A percentile compares a stretch with the other conserved stretches of the same genome.
Evolutionary conservation across 2,329 filamentous ascomycete genomes (phyloP).

Genomic region (Aspergillus pseudotamarii): DNA sequence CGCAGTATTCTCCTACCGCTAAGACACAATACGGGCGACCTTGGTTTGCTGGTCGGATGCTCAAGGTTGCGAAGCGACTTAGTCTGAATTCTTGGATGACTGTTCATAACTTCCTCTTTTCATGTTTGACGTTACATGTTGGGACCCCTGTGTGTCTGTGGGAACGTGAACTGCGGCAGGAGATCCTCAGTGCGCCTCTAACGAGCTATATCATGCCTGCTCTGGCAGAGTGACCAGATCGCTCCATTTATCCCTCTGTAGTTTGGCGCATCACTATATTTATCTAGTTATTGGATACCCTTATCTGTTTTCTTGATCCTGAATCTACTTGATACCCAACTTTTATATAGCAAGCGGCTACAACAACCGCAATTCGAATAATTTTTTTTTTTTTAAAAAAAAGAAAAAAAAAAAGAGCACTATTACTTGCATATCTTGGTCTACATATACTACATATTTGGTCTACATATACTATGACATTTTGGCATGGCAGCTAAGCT

Average conservation of each 20-base stretch:
- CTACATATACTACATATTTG: neutral
- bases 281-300: neutral
- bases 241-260: neutral
- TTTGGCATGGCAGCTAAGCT: neutral
- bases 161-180: constrained; percentile 37
- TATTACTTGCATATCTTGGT: neutral
- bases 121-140: constrained; percentile 37
- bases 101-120: constrained; percentile 40
- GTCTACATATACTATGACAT: neutral
- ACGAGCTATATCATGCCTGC: constrained; percentile 38
- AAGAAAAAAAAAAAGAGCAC: too few species aligned
- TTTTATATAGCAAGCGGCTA: neutral
- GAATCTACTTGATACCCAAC: constrained; percentile 1
- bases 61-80: constrained; percentile 44
- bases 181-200: constrained; percentile 41
- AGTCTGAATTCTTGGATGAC: constrained; percentile 36
- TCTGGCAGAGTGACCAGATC: constrained; percentile 14
- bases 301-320: neutral
- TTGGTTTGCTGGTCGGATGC: constrained; percentile 45
- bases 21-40: constrained; percentile 35
- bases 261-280: neutral
- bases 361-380: too few species aligned
- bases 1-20: constrained; percentile 29
- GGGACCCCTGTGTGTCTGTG: constrained; percentile 28
- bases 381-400: neutral